phyloP scores from a whole-genome alignment of 192 early-diverging fungal species.

The Rhizophagus clarus region DNA sequence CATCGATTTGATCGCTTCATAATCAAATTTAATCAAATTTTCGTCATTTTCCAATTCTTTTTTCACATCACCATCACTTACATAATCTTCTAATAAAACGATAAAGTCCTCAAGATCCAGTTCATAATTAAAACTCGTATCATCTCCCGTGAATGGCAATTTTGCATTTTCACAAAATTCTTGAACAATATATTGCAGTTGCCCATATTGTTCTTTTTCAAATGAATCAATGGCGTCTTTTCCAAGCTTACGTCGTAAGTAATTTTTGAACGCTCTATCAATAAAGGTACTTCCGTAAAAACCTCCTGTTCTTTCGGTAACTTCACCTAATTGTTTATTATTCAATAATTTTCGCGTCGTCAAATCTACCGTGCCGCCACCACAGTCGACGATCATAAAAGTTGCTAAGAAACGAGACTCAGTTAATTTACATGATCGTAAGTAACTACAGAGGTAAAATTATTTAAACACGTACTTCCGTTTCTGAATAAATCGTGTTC shows the following conservation, averaged over 20 bases:
- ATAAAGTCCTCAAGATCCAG: background rate
- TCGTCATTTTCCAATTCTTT: background rate
- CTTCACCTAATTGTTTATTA: background rate
- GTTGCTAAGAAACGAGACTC: slow-evolving; percentile 24
- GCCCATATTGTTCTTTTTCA: background rate
- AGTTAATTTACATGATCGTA: background rate
- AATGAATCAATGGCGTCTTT: background rate
- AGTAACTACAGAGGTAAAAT: background rate
- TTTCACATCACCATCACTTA: background rate
- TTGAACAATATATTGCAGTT: background rate
- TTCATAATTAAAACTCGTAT: background rate
- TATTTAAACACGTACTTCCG: slow-evolving; percentile 9
- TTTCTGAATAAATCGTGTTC: background rate
- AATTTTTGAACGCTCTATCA: background rate
- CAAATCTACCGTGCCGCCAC: slow-evolving; percentile 49
- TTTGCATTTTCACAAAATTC: background rate
- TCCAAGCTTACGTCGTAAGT: background rate
- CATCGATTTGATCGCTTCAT: background rate
- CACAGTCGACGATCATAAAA: slow-evolving; percentile 62
- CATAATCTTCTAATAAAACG: background rate
- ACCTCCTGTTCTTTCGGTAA: background rate
- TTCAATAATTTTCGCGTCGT: background rate
- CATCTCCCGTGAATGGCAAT: background rate
- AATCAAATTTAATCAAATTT: background rate
- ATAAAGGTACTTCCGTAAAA: background rate